These are phyloP conservation scores for Annulohypoxylon stygium DNA, from an alignment of 495 filamentous ascomycete species.

Conservation along the genomic window DNA sequence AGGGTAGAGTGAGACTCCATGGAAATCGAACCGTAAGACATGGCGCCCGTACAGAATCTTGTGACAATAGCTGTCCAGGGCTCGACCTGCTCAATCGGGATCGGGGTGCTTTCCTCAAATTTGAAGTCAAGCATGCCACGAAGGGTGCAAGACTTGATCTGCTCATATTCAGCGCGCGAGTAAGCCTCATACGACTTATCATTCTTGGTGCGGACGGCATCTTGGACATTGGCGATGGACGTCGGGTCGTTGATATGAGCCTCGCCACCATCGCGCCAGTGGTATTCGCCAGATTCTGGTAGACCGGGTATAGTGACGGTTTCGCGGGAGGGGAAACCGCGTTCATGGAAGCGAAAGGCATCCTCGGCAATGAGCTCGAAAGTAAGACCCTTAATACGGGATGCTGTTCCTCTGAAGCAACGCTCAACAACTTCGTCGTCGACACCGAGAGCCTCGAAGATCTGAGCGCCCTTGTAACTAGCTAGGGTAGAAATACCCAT, in stretches of 20 bases:
- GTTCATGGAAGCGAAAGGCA: slow-evolving; percentile 96
- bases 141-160: slow-evolving; percentile 97
- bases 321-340: slow-evolving; percentile 86
- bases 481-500: slow-evolving; percentile 99
- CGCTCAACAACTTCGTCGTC: slow-evolving; percentile 96
- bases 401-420: slow-evolving; percentile 96
- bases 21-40: slow-evolving; percentile 99
- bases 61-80: slow-evolving; percentile 99
- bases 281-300: slow-evolving; percentile 96
- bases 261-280: slow-evolving; percentile 99
- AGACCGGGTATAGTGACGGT: slow-evolving; percentile 87
- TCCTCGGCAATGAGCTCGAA: slow-evolving; percentile 97
- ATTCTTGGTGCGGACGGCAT: slow-evolving; percentile 98
- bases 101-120: slow-evolving; percentile 86
- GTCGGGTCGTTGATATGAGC: slow-evolving; percentile 97
- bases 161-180: slow-evolving; percentile 92
- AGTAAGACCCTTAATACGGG: slow-evolving; percentile 94
- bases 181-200: slow-evolving; percentile 99
- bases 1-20: slow-evolving; percentile 99
- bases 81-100: slow-evolving; percentile 98
- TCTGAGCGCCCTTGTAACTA: slow-evolving; percentile 99
- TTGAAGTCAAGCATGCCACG: slow-evolving; percentile 98
- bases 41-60: slow-evolving; percentile 97
- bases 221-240: slow-evolving; percentile 97
- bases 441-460: slow-evolving; percentile 98